Conservation (phyloP, 495 filamentous ascomycete species). For the Podospora australis region DNA sequence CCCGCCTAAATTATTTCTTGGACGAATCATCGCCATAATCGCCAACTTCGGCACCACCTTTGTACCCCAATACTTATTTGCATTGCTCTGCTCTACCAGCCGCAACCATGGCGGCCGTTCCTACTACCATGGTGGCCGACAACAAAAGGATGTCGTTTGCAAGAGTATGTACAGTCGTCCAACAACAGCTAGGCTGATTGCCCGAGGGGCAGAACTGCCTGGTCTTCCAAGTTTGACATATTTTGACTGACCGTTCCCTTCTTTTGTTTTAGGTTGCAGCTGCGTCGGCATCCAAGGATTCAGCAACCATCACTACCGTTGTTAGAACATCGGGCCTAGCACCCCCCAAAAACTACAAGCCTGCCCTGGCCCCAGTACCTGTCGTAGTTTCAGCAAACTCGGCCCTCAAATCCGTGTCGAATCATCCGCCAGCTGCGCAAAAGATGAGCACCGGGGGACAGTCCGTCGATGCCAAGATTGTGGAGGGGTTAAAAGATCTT, state of each 20-base stretch:
- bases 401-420: slow-evolving; percentile 1
- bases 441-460: neutral
- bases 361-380: slow-evolving; percentile 7
- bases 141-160: slow-evolving; percentile 48
- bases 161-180: slow-evolving; percentile 54
- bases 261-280: slow-evolving; percentile 35
- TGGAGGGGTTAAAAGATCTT: slow-evolving; percentile 32
- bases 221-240: neutral
- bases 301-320: slow-evolving; percentile 25
- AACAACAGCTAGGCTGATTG: too few species aligned
- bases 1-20: slow-evolving; percentile 2
- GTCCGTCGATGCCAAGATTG: slow-evolving; percentile 21
- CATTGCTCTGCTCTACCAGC: neutral
- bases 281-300: slow-evolving; percentile 46
- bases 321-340: slow-evolving; percentile 16
- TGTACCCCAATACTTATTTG: neutral
- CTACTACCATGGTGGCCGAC: slow-evolving; percentile 39
- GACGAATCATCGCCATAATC: neutral
- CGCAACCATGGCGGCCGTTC: slow-evolving; percentile 23
- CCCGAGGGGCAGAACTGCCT: neutral
- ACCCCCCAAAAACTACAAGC: slow-evolving; percentile 4
- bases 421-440: slow-evolving; percentile 13
- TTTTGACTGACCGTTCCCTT: neutral
- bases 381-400: slow-evolving; percentile 1
- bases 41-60: neutral